phyloP scores from a whole-genome alignment of 306 rosid genomes.

The Medicago lupulina region DNA sequence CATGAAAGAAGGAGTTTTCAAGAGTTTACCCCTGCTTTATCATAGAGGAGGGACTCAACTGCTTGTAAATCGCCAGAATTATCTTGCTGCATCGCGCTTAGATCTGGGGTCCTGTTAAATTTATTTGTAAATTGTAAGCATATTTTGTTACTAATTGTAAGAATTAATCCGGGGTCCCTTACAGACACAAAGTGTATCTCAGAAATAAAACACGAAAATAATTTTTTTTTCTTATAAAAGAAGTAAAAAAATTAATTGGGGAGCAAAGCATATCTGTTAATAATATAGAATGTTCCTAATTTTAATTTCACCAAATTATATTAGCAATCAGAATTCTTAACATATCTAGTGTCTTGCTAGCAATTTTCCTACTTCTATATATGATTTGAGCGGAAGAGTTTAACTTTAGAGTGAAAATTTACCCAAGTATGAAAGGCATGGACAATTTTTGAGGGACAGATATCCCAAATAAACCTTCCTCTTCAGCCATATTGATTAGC shows the following conservation, averaged over 20 bases:
- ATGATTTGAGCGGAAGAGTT: neutral
- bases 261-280: neutral
- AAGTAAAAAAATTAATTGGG: neutral
- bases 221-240: too few relatives aligned
- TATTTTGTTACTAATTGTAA: neutral
- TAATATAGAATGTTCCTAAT: neutral
- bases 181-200: neutral
- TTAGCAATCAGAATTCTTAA: constrained; percentile 14
- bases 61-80: constrained; percentile 69
- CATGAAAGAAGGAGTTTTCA: constrained; percentile 4
- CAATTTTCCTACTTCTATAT: neutral
- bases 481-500: constrained; percentile 68
- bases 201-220: neutral
- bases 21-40: constrained; percentile 70
- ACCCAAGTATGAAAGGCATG: constrained; percentile 72
- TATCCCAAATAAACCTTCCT: constrained; percentile 65
- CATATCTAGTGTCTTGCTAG: neutral
- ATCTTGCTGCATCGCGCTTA: constrained; percentile 87
- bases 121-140: constrained; percentile 12
- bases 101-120: constrained; percentile 75
- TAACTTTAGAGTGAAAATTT: constrained; percentile 13
- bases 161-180: neutral
- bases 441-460: constrained; percentile 65
- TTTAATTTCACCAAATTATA: constrained; percentile 6
- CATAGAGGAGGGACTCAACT: constrained; percentile 70